Base-by-base conservation (phyloP, 78 protist genomes). In the Acrasis kona region DNA sequence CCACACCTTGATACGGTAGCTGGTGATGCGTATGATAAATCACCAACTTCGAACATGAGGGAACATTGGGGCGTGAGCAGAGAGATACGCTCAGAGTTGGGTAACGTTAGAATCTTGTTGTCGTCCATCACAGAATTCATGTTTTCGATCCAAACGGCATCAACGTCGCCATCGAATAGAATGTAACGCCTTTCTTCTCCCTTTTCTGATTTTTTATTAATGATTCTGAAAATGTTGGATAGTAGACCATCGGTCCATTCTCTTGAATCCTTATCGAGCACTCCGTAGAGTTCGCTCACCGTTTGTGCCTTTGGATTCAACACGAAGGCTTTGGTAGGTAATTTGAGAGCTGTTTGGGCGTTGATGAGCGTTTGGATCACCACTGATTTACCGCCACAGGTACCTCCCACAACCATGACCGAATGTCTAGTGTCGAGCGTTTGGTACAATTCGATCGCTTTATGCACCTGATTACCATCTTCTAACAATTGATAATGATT, bases 121-220 rank as follows among this genome's bases (percentile, higher is more conserved):
- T 93, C 97, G 73, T 93, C 97, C 95, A 91, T 89, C 35, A 93
- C 93, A 2, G 90, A 79, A 88, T 93, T 93, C 95, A 93, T 90
- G 79, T 84, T 79, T 75, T 93, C 97, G 40, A 93, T 84, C 94
- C 93, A 93, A 31, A 72, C 64, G 0, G 94, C 91, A 58, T 93
- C 93, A 37, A 93, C 93, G 69, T 89, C 93, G 27, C 92, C 91
- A 38, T 93, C 93, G 67, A 80, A 89, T 9, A 84, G 79, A 10
- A 93, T 77, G 78, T 90, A 90, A 10, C 89, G 80, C 32, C 80
- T 57, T 30, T 42, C 39, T 5, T 82, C 84, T 66, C 78, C 74
- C 85, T 76, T 41, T 66, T 70, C 77, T 50, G 84, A 27, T 39
- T 38, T 35, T 30, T 64, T 77, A 57, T 76, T 89, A 70, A 88